These are phyloP conservation scores for Crucibulum parvulum DNA, from an alignment of 1,284 basidiomycete species.

Conservation along the genomic window DNA sequence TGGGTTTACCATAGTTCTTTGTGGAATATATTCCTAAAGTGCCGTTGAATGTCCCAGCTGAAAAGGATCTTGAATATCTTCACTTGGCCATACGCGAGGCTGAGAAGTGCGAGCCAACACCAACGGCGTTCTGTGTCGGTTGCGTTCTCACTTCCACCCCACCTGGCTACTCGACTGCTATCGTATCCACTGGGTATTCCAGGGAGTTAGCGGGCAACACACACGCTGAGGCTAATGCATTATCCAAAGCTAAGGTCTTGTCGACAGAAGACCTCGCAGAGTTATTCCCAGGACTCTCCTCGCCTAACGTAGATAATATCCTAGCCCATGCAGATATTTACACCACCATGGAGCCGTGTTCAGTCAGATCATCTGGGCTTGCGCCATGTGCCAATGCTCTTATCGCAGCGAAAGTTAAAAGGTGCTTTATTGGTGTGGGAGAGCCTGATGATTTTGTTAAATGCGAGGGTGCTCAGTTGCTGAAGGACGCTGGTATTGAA, in stretches of 20 bases:
- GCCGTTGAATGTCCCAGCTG: not conserved
- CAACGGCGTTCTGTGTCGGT: constrained; percentile 95
- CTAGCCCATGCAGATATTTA: constrained; percentile 78
- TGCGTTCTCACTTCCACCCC: constrained; percentile 75
- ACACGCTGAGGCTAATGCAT: constrained; percentile 96
- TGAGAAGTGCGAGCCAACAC: constrained; percentile 71
- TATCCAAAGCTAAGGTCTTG: constrained; percentile 72
- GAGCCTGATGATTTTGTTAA: constrained; percentile 97
- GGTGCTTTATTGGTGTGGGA: constrained; percentile 89
- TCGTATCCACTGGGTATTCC: constrained; percentile 87
- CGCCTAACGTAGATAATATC: constrained; percentile 48
- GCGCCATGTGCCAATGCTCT: constrained; percentile 89
- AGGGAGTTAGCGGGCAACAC: constrained; percentile 95
- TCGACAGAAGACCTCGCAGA: constrained; percentile 47
- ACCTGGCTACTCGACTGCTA: constrained; percentile 43
- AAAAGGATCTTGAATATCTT: constrained; percentile 59
- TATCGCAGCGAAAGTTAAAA: constrained; percentile 71
- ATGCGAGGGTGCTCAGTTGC: constrained; percentile 85
- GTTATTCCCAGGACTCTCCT: constrained; percentile 46
- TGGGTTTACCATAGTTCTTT: no score
- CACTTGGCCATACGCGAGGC: constrained; percentile 78
- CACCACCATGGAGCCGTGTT: constrained; percentile 98
- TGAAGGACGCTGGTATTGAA: constrained; percentile 79
- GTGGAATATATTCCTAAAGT: no score
- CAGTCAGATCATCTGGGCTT: constrained; percentile 87